These are phyloP conservation scores for Fagopyrum homotropicum DNA, from an alignment of 148 eudicot genomes.

Conservation along the genomic window DNA sequence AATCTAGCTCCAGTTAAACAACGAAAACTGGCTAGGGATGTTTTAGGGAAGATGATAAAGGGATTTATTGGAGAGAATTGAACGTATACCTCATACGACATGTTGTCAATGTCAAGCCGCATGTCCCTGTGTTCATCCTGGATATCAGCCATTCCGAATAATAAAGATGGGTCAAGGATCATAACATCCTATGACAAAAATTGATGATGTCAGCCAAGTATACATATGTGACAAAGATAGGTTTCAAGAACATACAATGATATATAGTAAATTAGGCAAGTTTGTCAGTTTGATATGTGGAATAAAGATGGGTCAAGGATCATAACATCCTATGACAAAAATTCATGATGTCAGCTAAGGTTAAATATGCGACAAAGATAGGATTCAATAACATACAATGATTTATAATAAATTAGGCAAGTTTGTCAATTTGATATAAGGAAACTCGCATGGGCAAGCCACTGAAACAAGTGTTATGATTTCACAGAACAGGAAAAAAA, in stretches of 20 bases:
- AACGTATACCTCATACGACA: conserved; percentile 83
- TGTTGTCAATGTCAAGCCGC: conserved; percentile 96
- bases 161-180: conserved; percentile 76
- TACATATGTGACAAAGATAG: not conserved
- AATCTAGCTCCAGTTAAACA: not conserved
- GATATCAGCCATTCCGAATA: conserved; percentile 66
- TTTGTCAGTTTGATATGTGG: not conserved
- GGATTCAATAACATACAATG: not conserved
- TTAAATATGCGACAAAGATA: not conserved
- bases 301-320: conserved; percentile 74
- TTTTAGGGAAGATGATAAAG: not conserved
- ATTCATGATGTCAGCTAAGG: not conserved
- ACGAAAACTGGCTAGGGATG: not conserved
- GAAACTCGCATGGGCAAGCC: too few relatives aligned
- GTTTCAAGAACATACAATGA: not conserved
- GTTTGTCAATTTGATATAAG: too few relatives aligned
- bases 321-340: conserved; percentile 64
- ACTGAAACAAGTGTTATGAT: too few relatives aligned
- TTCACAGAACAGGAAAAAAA: too few relatives aligned
- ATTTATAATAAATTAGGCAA: not conserved
- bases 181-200: conserved; percentile 56
- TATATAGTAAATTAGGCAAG: not conserved
- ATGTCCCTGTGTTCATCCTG: conserved; percentile 93
- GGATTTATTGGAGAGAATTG: not conserved
- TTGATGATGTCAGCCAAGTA: not conserved